Percentiles rank a stretch among this genome's conserved stretches.
phyloP scores from a whole-genome alignment of 495 filamentous ascomycete genomes.

The Annulohypoxylon bovei region DNA sequence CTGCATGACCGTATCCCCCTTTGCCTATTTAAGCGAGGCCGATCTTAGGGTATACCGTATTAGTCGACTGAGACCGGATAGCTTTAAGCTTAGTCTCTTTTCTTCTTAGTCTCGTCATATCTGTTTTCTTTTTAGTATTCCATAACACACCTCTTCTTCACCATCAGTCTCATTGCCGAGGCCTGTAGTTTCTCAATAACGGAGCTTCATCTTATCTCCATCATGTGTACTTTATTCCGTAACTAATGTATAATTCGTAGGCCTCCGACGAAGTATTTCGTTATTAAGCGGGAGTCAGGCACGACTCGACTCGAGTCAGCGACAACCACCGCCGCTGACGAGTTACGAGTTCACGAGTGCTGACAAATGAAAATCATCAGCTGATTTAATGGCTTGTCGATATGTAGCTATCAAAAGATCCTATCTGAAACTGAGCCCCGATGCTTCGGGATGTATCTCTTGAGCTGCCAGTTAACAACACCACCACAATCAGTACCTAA shows the following conservation, averaged over 20 bases:
- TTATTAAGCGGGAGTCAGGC: not conserved
- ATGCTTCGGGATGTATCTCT: not conserved
- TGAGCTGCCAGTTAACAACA: not conserved
- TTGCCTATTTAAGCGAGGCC: slow-evolving; percentile 17
- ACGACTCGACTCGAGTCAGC: not conserved
- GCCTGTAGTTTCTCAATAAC: not conserved
- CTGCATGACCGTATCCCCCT: slow-evolving; percentile 3
- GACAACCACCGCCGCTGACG: not conserved
- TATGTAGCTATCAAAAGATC: not conserved
- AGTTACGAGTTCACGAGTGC: not conserved
- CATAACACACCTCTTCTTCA: not conserved
- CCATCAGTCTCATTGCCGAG: not conserved
- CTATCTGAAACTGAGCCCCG: not conserved
- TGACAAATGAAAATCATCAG: slow-evolving; percentile 5
- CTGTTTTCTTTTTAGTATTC: not conserved
- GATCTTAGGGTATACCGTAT: slow-evolving; percentile 10
- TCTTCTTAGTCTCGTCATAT: not conserved
- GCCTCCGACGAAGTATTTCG: not conserved
- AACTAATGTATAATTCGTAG: not conserved
- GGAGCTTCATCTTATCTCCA: not conserved
- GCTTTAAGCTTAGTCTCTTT: slow-evolving; percentile 6
- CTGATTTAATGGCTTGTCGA: not conserved
- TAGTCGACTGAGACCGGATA: slow-evolving; percentile 1
- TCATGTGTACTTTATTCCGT: not conserved
- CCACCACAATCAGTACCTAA: not conserved